Evolutionary conservation across 352 stramenopile genomes (phyloP), one percentile per base, ranked within the genome.

Genomic region (Phytopythium cucurbitacearum): DNA sequence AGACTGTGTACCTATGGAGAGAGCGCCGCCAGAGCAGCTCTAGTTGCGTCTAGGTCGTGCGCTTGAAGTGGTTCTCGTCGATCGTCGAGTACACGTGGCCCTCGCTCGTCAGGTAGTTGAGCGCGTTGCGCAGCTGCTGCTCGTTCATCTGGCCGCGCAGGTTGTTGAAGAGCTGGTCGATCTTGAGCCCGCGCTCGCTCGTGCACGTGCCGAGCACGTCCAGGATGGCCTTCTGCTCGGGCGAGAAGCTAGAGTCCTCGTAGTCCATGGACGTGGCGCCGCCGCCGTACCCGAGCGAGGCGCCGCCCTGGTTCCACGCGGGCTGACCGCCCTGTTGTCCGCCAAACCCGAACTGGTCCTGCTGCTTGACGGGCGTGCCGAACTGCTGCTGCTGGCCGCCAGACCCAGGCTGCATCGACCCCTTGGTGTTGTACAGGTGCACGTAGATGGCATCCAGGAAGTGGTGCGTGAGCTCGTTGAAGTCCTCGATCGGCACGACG

Each of bases 401-500:
- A 13, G 62, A 28, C 21, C 21, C 62, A 21, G 57, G 42, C 34
- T 85, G 54, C 35, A 87, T 44, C 36, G 69, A 59, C 0, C 79
- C 84, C 58, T 86, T 86, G 15, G 80, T 90, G 55, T 87, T 75
- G 62, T 88, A 91, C 66, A 97, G 92, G 57, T 94, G 88, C 10
- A 84, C 79, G 60, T 97, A 93, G n/a, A 97, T 91, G 21, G 92
- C 80, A 57, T 98, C 89, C 48, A 98, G 70, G 40, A 98, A 86
- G 64, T 99, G 96, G 79, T 98, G 85, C 16, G 96, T 98, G n/a
- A 99, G 43, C 66, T 98, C 85, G 72, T 99, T 98, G 32, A 91
- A 88, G 65, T 95, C 84, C 21, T 80, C 71, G 28, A 99, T 57
- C 5, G 80, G 78, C 40, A 76, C 76, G 56, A 98, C 74, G 37